Conservation (phyloP, 2,329 filamentous ascomycete species). For the Aspergillus sojae region DNA sequence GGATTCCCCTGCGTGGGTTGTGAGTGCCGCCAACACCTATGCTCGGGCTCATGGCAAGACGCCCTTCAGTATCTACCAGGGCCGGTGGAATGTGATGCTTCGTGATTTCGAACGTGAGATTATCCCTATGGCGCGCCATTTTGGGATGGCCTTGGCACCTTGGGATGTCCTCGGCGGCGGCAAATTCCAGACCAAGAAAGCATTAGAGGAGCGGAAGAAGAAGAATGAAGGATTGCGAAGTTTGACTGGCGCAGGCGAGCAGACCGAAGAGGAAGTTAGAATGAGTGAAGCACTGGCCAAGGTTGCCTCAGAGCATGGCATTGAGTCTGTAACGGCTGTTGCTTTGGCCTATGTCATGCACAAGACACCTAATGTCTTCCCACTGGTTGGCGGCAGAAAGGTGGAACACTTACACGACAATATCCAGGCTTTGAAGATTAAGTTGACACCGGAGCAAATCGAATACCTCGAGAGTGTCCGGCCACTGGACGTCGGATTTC, state of each 20-base stretch:
- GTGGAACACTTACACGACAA: slow-evolving; percentile 62
- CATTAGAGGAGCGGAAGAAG: slow-evolving; percentile 49
- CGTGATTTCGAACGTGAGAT: slow-evolving; percentile 48
- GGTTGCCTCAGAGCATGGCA: slow-evolving; percentile 60
- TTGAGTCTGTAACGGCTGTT: slow-evolving; percentile 60
- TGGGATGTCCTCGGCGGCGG: slow-evolving; percentile 63
- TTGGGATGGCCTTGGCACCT: slow-evolving; percentile 54
- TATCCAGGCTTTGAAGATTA: slow-evolving; percentile 31
- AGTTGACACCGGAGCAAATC: slow-evolving; percentile 64
- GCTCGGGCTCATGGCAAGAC: slow-evolving; percentile 44
- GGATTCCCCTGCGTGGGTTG: slow-evolving; percentile 46
- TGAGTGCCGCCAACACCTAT: slow-evolving; percentile 43
- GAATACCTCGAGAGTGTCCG: slow-evolving; percentile 65
- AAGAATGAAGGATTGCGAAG: slow-evolving; percentile 45
- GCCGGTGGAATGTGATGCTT: slow-evolving; percentile 42
- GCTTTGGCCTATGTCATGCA: slow-evolving; percentile 75
- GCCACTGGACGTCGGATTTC: slow-evolving; percentile 69
- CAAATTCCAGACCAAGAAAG: slow-evolving; percentile 53
- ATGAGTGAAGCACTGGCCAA: slow-evolving; percentile 62
- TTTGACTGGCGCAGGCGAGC: slow-evolving; percentile 32
- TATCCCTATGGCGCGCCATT: slow-evolving; percentile 44
- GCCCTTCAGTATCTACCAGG: slow-evolving; percentile 44
- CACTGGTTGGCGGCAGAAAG: slow-evolving; percentile 71
- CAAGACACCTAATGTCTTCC: slow-evolving; percentile 73
- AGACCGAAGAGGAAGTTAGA: slow-evolving; percentile 54